A percentile compares a stretch with the other conserved stretches of the same genome.
phyloP scores from a whole-genome alignment of 1,284 basidiomycete species.

The Ceratobasidium sp. region DNA sequence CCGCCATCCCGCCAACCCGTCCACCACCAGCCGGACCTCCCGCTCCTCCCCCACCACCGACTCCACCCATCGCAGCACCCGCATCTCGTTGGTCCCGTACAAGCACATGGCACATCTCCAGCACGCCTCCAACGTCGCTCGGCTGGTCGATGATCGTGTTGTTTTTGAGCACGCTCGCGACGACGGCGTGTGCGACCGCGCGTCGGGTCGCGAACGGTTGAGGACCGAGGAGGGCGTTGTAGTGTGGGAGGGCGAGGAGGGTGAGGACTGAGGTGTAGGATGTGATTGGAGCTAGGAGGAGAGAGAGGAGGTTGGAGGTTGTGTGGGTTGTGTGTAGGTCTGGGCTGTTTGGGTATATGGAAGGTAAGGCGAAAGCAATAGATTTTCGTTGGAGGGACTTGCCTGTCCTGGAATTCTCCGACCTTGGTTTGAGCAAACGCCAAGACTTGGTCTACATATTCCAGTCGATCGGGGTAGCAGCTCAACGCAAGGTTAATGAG shows the following conservation, averaged over 20 bases:
- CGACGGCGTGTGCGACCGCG: slow-evolving; percentile 90
- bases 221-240: slow-evolving; percentile 81
- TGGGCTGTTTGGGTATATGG: slow-evolving; percentile 66
- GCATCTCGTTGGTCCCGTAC: slow-evolving; percentile 90
- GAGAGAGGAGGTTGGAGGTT: slow-evolving; percentile 86
- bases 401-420: slow-evolving; percentile 86
- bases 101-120: slow-evolving; percentile 91
- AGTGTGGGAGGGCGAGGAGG: slow-evolving; percentile 90
- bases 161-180: slow-evolving; percentile 93
- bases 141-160: slow-evolving; percentile 92
- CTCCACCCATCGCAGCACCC: slow-evolving; percentile 57
- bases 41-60: slow-evolving; percentile 56
- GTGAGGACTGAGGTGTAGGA: slow-evolving; percentile 95
- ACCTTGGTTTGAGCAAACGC: slow-evolving; percentile 89
- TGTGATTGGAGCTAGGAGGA: slow-evolving; percentile 92
- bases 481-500: slow-evolving; percentile 92
- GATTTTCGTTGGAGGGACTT: slow-evolving; percentile 50
- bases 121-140: slow-evolving; percentile 91
- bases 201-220: slow-evolving; percentile 92
- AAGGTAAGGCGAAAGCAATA: slow-evolving; percentile 7
- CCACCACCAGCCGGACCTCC: slow-evolving; percentile 58
- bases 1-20: slow-evolving; percentile 48
- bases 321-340: slow-evolving; percentile 91
- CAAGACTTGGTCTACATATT: slow-evolving; percentile 95
- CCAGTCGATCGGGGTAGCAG: slow-evolving; percentile 94